Evolutionary conservation across 2,329 filamentous ascomycete genomes (phyloP), one percentile per base, ranked within the genome.

Genomic region (Clonostachys solani): DNA sequence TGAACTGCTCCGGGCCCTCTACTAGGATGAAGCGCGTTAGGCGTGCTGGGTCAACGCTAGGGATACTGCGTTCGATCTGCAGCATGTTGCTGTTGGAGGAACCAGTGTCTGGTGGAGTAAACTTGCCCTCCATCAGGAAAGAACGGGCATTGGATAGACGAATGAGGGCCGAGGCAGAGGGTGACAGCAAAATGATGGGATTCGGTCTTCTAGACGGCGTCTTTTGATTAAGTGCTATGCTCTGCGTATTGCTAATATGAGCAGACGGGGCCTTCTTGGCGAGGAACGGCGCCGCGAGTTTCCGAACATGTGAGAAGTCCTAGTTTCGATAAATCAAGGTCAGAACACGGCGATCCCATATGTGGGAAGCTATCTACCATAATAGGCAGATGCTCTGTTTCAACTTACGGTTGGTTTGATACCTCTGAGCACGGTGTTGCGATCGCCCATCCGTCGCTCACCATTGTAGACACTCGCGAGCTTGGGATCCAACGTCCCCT

Each of bases 161-260:
- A 36, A 99, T 84, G 43, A 97, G 83, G 2, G 92, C 95, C 3
- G 92, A 96, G 12, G 92, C 94, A 2, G 92, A 97, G 2, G 94
- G 94, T 0, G 94, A 97, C 51, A 99, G 85, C 29, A 99, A 84
- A 64, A 99, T 96, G 68, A 99, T 99, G 43, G 94, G 94, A 63
- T 96, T 78, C 36, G 80, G 78, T 49, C 80, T 71, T 42, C 45
- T 36, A 10, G 77, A 71, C 42, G 65, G 60, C 33, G 74, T 70
- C 63, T 76, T 81, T 51, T 74, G 77, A 60, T 82, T 81, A 45
- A 80, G 68, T 4, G 76, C 66, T 13, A 83, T 69, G 8, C 77
- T 56, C 9, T 73, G 64, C 48, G 63, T 64, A 40, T 67, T 59
- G 33, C 71, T 59, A 50, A 57, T 67, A 16, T 67, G 57, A 41